Evolutionary conservation across 1,139 yeast species (phyloP).

Genomic region (Kodamaea suecica): DNA sequence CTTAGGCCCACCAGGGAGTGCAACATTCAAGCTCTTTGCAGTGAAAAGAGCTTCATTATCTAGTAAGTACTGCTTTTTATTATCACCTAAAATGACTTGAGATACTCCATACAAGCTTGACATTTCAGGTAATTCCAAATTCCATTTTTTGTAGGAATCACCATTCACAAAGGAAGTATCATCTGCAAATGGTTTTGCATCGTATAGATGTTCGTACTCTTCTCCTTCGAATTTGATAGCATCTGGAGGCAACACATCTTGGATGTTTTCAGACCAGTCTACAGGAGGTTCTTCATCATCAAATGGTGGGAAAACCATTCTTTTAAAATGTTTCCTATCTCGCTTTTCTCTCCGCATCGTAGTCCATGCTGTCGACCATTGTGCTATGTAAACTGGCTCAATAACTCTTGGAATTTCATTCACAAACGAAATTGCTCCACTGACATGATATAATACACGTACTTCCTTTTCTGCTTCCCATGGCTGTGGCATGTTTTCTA

Average conservation of each 20-base stretch:
- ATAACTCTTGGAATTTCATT: slow-evolving; percentile 89
- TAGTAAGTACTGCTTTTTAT: slow-evolving; percentile 49
- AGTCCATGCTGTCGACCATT: slow-evolving; percentile 93
- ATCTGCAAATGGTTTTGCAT: slow-evolving; percentile 69
- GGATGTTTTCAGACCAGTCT: slow-evolving; percentile 75
- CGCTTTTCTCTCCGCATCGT: slow-evolving; percentile 93
- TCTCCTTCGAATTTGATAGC: slow-evolving; percentile 65
- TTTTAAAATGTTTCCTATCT: slow-evolving; percentile 82
- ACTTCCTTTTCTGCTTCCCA: slow-evolving; percentile 93
- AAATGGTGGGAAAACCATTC: slow-evolving; percentile 93
- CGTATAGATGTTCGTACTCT: slow-evolving; percentile 75
- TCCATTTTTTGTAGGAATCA: slow-evolving; percentile 74
- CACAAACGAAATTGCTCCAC: slow-evolving; percentile 95
- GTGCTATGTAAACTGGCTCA: slow-evolving; percentile 88
- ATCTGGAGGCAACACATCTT: slow-evolving; percentile 68
- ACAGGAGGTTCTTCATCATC: slow-evolving; percentile 97
- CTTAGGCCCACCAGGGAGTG: slow-evolving; percentile 94
- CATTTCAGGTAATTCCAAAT: slow-evolving; percentile 58
- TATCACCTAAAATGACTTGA: slow-evolving; percentile 50
- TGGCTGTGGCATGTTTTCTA: slow-evolving; percentile 98
- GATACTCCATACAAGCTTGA: slow-evolving; percentile 64
- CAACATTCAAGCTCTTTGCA: slow-evolving; percentile 82
- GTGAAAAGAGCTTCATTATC: slow-evolving; percentile 78
- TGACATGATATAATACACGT: slow-evolving; percentile 78
- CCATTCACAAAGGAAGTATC: slow-evolving; percentile 60